phyloP scores from a whole-genome alignment of 495 filamentous ascomycete species.

The Talaromyces liani region DNA sequence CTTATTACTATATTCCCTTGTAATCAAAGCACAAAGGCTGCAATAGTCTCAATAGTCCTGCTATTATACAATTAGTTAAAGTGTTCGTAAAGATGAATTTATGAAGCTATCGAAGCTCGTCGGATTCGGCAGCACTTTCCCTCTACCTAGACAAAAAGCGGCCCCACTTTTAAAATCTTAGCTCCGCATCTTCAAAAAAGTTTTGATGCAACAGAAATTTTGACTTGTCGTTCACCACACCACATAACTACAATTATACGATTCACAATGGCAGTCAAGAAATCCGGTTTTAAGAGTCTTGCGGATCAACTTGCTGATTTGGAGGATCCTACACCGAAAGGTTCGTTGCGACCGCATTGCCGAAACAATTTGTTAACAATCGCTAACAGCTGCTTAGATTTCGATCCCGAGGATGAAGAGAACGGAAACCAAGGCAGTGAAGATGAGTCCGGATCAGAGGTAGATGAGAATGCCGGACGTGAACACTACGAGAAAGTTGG shows the following conservation, averaged over 20 bases:
- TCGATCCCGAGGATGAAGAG: slow-evolving; percentile 76
- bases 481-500: slow-evolving; percentile 84
- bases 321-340: slow-evolving; percentile 54
- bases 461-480: slow-evolving; percentile 47
- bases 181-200: slow-evolving; percentile 8
- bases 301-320: slow-evolving; percentile 61
- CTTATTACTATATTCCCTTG: background rate
- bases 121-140: slow-evolving; percentile 6
- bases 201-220: background rate
- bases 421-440: slow-evolving; percentile 44
- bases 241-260: background rate
- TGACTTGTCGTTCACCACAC: background rate
- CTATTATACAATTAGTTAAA: background rate
- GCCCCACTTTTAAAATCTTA: slow-evolving; percentile 5
- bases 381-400: slow-evolving; percentile 47
- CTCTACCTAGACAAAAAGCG: background rate
- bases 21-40: background rate
- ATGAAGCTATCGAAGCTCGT: background rate
- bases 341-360: slow-evolving; percentile 24
- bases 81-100: background rate
- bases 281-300: slow-evolving; percentile 30
- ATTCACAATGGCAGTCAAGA: slow-evolving; percentile 21
- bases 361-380: too few relatives aligned
- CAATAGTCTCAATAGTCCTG: background rate
- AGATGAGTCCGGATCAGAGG: slow-evolving; percentile 35